phyloP scores from a whole-genome alignment of 345 rosid genomes.

The Melastoma malabathricum region DNA sequence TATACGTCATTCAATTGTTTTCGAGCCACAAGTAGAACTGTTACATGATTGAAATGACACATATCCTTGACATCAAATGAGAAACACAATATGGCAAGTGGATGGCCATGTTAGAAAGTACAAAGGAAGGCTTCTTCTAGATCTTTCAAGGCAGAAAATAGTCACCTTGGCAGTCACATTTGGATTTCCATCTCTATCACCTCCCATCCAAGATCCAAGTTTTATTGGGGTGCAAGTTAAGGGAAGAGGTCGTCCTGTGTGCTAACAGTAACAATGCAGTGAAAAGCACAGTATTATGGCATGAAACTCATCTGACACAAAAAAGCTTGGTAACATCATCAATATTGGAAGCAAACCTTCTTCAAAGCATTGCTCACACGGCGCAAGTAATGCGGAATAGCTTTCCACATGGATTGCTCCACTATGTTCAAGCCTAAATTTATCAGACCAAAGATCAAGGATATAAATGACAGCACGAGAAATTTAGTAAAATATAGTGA shows the following conservation, averaged over 20 bases:
- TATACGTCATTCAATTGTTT: no score
- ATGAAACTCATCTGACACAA: no score
- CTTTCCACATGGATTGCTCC: slow-evolving; percentile 97
- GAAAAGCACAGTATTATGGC: background rate
- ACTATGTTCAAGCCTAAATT: slow-evolving; percentile 78
- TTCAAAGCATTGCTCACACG: slow-evolving; percentile 84
- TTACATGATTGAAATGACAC: no score
- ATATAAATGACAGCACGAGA: background rate
- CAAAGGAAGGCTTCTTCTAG: no score
- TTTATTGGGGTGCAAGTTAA: slow-evolving; percentile 81
- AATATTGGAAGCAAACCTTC: slow-evolving; percentile 32
- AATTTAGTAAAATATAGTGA: no score
- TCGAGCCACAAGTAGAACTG: no score
- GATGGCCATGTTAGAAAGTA: no score
- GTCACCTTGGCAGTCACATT: slow-evolving; percentile 83
- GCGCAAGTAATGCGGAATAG: slow-evolving; percentile 79
- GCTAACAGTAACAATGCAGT: slow-evolving; percentile 17
- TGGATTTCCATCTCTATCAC: slow-evolving; percentile 97
- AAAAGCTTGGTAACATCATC: background rate
- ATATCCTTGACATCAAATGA: no score
- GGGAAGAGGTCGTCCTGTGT: slow-evolving; percentile 77
- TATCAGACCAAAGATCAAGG: background rate
- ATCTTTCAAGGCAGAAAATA: slow-evolving; percentile 1
- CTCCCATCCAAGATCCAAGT: slow-evolving; percentile 98
- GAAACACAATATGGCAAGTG: no score